Base-by-base conservation (phyloP, 768 basidiomycete genomes). In the Pleurotus tuber-regium region DNA sequence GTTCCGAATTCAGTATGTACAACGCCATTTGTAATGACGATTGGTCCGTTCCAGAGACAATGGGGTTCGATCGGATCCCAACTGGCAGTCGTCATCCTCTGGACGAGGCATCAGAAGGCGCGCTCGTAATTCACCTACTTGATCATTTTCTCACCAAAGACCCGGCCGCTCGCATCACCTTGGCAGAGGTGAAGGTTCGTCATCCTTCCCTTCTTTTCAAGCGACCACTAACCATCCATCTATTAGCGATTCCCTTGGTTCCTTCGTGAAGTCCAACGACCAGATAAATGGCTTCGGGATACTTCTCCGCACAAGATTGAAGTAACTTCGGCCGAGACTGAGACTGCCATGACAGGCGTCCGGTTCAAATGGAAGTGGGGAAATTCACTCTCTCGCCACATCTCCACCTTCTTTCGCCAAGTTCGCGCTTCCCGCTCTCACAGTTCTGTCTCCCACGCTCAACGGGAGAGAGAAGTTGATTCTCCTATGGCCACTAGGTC, bases 101-200 rank as follows among this genome's bases (percentile, higher is more conserved):
- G 39, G 66, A 64, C 21, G 66, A 72, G 33, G 62, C 65, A 16
- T 71, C 75, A 1, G 82, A 86, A 53, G 89, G 87, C 0, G 68
- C 71, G 11, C 71, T 80, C 26, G 84, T 89, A 39, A 75, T 94
- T 46, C 74, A 81, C 55, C 70, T 98, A 38, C 72, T 98, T n/a
- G 76, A 84, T 42, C 73, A 76, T 24, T 71, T 98, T 52, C 75
- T 98, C 43, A 80, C 91, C 67, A 98, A 97, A 73, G 86, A 94
- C 58, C 78, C 78, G 4, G 70, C 63, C 24, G 78, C 77, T 62
- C 78, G 95, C 50, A 88, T 96, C 44, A 86, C 83, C 16, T 76
- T 98, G 36, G 79, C 83, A 24, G 77, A 89, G 59, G 83, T 93
- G 59, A 98, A 96, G 82, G 95, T 73, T 50, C 52, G 61, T 66